These are phyloP conservation scores for Golovinomyces cichoracearum DNA, from an alignment of 2,329 filamentous ascomycete genomes.

Conservation along the genomic window DNA sequence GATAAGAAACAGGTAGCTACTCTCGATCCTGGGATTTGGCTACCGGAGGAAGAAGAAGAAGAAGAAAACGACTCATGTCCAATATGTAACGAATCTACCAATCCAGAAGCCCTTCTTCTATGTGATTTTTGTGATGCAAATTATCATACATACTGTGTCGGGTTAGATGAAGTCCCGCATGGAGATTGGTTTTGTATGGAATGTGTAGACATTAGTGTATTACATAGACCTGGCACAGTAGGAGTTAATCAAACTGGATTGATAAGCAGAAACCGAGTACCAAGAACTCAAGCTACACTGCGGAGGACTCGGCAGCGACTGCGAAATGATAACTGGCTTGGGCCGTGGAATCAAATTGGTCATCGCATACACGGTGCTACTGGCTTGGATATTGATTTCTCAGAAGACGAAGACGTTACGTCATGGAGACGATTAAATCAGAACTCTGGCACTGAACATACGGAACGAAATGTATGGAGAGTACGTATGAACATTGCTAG, in stretches of 20 bases:
- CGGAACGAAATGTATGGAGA: conserved; percentile 49
- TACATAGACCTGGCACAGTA: conserved; percentile 12
- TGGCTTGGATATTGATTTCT: conserved; percentile 59
- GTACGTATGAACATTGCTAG: conserved; percentile 59
- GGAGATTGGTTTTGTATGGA: conserved; percentile 80
- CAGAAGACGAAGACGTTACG: conserved; percentile 40
- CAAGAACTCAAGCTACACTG: conserved; percentile 31
- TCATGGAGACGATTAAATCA: conserved; percentile 28
- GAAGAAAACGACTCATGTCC: conserved; percentile 54
- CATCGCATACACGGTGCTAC: conserved; percentile 38
- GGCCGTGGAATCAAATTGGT: conserved; percentile 47
- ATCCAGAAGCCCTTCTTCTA: conserved; percentile 62
- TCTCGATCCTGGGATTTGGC: conserved; percentile 50
- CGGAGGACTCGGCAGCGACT: conserved; percentile 29
- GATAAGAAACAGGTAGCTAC: conserved; percentile 78
- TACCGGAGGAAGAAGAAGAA: conserved; percentile 45
- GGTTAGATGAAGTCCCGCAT: conserved; percentile 47
- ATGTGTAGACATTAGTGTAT: conserved; percentile 29
- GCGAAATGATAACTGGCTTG: conserved; percentile 68
- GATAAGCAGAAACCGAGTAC: conserved; percentile 8
- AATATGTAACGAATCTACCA: conserved; percentile 55
- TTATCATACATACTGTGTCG: conserved; percentile 81
- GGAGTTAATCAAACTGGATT: conserved; percentile 6
- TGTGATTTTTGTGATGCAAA: conserved; percentile 78
- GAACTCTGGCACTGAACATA: conserved; percentile 24